Conservation (phyloP, 805 yeast species). For the Lipomyces sp. region DNA sequence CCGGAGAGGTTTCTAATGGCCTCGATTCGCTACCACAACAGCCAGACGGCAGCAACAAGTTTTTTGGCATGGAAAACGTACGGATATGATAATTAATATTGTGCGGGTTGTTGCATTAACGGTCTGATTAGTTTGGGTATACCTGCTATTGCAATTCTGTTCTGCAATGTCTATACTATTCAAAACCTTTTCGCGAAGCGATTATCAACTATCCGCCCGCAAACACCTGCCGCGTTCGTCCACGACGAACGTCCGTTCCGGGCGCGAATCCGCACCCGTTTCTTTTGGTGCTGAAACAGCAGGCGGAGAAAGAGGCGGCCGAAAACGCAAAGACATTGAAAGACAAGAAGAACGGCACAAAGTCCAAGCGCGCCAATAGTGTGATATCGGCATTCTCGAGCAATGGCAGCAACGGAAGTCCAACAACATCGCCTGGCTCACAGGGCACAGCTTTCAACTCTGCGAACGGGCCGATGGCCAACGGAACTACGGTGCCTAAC, state of each 20-base stretch:
- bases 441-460: not conserved
- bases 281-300: conserved; percentile 21
- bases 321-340: conserved; percentile 10
- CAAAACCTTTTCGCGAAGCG: conserved; percentile 66
- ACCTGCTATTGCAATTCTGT: conserved; percentile 92
- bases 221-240: conserved; percentile 15
- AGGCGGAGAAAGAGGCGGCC: conserved; percentile 31
- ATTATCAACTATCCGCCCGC: conserved; percentile 55
- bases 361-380: conserved; percentile 19
- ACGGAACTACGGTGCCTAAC: conserved; percentile 3
- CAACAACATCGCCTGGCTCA: not conserved
- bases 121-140: conserved; percentile 59
- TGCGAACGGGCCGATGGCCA: not conserved
- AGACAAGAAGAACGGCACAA: conserved; percentile 13
- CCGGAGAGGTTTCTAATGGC: not conserved
- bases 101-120: not conserved
- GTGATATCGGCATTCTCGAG: conserved; percentile 28
- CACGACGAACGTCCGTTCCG: conserved; percentile 31
- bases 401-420: conserved; percentile 9
- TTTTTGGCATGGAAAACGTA: conserved; percentile 52
- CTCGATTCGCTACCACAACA: conserved; percentile 1
- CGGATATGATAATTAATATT: not conserved
- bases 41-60: conserved; percentile 41
- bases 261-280: conserved; percentile 33
- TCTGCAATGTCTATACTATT: conserved; percentile 81